Evolutionary conservation across 495 filamentous ascomycete species (phyloP).

Genomic region (Sporormia fimetaria): DNA sequence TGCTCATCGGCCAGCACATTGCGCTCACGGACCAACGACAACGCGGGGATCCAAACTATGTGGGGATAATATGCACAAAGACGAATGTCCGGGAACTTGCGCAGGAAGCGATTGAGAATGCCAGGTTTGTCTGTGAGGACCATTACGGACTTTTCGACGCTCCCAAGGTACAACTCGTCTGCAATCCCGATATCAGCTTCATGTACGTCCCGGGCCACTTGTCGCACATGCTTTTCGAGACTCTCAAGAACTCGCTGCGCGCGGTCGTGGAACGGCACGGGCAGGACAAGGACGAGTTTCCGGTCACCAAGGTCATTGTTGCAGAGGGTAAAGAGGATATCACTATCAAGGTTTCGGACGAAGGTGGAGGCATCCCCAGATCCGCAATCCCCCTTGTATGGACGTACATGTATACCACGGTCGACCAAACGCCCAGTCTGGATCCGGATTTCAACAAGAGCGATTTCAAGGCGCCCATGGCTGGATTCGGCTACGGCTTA

Average conservation of each 20-base stretch:
- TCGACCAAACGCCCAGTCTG: conserved; percentile 85
- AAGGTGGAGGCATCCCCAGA: conserved; percentile 88
- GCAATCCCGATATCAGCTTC: conserved; percentile 83
- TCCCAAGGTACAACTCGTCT: conserved; percentile 91
- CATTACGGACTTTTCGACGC: conserved; percentile 97
- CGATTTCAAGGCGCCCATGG: conserved; percentile 99
- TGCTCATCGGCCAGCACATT: conserved; percentile 97
- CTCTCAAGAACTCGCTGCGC: conserved; percentile 92
- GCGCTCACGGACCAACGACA: conserved; percentile 87
- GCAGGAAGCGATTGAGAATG: conserved; percentile 95
- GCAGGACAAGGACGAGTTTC: conserved; percentile 88
- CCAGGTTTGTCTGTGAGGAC: conserved; percentile 95
- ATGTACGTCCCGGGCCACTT: conserved; percentile 99
- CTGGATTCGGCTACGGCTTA: conserved; percentile 91
- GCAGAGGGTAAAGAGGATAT: conserved; percentile 97
- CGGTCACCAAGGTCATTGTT: conserved; percentile 91
- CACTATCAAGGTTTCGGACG: conserved; percentile 93
- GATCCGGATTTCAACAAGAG: conserved; percentile 98
- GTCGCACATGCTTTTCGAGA: conserved; percentile 98
- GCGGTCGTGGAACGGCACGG: conserved; percentile 95
- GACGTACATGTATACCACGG: conserved; percentile 99
- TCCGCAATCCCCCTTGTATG: conserved; percentile 89
- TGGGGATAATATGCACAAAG: conserved; percentile 97
- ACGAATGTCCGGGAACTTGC: conserved; percentile 95
- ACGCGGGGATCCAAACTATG: conserved; percentile 78